A percentile compares a stretch with the other conserved stretches of the same genome.
These are phyloP conservation scores for Calonectria hongkongensis DNA, from an alignment of 2,329 filamentous ascomycete species.

Conservation along the genomic window DNA sequence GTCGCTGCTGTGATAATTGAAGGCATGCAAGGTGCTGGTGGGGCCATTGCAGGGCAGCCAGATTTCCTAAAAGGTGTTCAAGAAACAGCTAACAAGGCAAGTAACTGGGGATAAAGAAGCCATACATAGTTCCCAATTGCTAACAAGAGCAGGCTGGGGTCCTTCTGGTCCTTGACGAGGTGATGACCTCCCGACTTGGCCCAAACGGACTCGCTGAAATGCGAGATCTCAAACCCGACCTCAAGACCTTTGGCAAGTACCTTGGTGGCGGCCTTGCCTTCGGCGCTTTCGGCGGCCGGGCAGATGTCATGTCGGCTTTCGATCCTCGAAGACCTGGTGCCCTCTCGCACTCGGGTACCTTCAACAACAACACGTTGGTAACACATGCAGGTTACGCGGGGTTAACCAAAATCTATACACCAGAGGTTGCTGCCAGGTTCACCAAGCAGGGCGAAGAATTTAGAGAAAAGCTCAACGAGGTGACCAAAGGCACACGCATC, in stretches of 20 bases:
- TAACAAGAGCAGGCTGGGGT: constrained; percentile 64
- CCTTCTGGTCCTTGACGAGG: constrained; percentile 82
- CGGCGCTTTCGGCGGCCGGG: constrained; percentile 78
- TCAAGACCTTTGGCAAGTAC: constrained; percentile 80
- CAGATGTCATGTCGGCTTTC: constrained; percentile 75
- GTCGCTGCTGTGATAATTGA: constrained; percentile 80
- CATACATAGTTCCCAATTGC: background rate
- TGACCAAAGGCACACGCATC: constrained; percentile 60
- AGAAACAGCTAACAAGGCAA: constrained; percentile 63
- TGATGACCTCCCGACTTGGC: constrained; percentile 78
- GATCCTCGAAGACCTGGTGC: constrained; percentile 66
- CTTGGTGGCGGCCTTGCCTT: constrained; percentile 80
- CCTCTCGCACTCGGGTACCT: constrained; percentile 77
- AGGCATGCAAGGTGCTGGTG: constrained; percentile 78
- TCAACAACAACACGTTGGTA: constrained; percentile 79
- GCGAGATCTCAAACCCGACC: constrained; percentile 71
- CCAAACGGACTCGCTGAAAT: constrained; percentile 68
- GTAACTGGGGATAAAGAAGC: background rate
- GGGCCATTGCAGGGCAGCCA: constrained; percentile 69
- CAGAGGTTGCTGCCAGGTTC: constrained; percentile 56
- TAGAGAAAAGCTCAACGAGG: constrained; percentile 55
- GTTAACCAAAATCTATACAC: constrained; percentile 60
- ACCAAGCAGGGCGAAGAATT: constrained; percentile 58
- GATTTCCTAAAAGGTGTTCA: constrained; percentile 73
- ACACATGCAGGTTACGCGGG: constrained; percentile 73